Conservation (phyloP, 2,329 filamentous ascomycete species). For the Colletotrichum limetticola region DNA sequence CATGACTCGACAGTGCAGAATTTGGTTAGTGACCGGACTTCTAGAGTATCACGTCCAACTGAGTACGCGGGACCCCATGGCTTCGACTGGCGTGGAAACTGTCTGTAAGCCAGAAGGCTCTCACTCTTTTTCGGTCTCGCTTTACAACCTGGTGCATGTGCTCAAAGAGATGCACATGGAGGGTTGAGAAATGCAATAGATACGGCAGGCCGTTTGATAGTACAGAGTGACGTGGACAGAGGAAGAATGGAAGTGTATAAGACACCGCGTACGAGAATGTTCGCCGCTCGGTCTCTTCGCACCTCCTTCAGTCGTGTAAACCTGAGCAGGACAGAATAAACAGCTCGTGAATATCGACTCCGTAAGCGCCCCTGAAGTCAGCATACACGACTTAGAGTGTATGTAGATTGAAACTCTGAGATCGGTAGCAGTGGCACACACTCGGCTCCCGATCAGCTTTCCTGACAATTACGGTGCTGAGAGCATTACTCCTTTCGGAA, state of each 20-base stretch:
- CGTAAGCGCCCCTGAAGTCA: constrained; percentile 6
- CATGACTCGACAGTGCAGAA: background rate
- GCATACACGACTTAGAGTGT: background rate
- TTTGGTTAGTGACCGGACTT: background rate
- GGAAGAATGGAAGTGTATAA: background rate
- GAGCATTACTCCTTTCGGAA: background rate
- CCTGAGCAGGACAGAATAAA: background rate
- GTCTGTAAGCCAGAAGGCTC: background rate
- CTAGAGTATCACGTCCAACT: background rate
- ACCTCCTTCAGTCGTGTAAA: background rate
- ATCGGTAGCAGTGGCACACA: background rate
- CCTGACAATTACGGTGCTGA: background rate
- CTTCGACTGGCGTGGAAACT: background rate
- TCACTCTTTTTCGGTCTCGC: background rate
- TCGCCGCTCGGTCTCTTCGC: background rate
- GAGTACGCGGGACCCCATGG: background rate
- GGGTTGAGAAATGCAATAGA: background rate
- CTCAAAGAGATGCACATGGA: background rate
- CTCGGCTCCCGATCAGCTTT: background rate
- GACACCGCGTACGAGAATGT: background rate
- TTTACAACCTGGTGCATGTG: background rate
- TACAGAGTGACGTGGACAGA: background rate
- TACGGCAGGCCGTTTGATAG: background rate
- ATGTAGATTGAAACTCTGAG: constrained; percentile 2
- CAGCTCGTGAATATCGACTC: background rate